Base-by-base conservation (phyloP, 129 eudicot species). In the Flaveria ramosissima region DNA sequence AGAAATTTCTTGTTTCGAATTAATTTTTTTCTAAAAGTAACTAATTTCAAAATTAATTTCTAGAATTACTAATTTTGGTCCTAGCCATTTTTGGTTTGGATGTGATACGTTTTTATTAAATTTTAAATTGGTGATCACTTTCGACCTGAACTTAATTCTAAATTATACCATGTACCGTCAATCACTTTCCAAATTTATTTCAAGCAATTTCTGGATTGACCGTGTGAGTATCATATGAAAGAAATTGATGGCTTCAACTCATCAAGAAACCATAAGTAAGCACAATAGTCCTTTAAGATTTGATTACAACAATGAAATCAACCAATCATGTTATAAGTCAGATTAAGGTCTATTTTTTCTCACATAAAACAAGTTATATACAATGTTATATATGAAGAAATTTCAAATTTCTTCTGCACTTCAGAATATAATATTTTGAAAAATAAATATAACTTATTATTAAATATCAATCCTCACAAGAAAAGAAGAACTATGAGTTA, bases 171-270 rank as follows among this genome's bases (percentile, higher is more conserved):
- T 36, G 12, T 9, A 10, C 12, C 10, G 48, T 45, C 48, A 45
- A 69, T 60, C 84, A 68, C 21, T 56, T 68, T 62, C 76, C 66
- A 68, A 36, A 51, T 12, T 47, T 45, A 46, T 68, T 62, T 1
- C 69, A 75, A 46, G 48, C 72, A 52, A 16, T 64, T 72, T 17
- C 51, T 72, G 7, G 39, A 57, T 71, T 71, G 80, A 51, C 78
- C 69, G 14, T 52, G 30, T 2, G 57, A 59, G 14, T 48, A 68
- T 56, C 56, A 74, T 43, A 13, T 78, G 72, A 76, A 50, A 76
- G 51, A 65, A 72, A 76, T 50, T 32, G 60, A 12, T 66, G 69
- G 24, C 3, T 51, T 43, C 51, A 72, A 36, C 83, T 72, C 36
- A 41, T 71, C 66, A 59, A 73, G 53, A 53, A 79, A 71, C 51